Base-by-base conservation (phyloP, 192 early-diverging fungal genomes). In the Rhizoclosmatium sp. region DNA sequence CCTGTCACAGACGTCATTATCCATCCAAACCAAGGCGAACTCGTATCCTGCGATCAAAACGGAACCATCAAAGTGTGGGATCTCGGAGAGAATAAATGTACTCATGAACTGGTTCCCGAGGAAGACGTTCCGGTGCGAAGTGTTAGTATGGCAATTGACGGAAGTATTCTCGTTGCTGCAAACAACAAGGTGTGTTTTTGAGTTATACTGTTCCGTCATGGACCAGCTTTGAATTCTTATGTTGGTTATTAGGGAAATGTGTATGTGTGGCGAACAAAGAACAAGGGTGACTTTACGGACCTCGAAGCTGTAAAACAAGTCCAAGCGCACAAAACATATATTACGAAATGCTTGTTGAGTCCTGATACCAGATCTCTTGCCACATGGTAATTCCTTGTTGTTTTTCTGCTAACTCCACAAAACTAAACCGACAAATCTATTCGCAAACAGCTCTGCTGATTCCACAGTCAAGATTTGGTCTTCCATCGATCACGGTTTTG, bases 381-480 rank as follows among this genome's bases (percentile, higher is more conserved):
- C 2, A 75, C 48, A 46, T 76, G 65, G 40, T 64, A 31, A 62
- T 40, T 47, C 46, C 42, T 46, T 40, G 7, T 2, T 45, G 14
- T 45, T 69, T 40, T 16, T 2, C 5, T 31, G 2, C 2, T 16
- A 69, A 46, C 40, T 31, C 31, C 31, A 31, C 31, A 31, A 31
- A 31, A 31, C 31, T 31, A 16, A 59, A 59, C 16, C 58, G 16
- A 16, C 16, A n/a, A 16, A 47, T 47, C 68, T 65, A 10, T 23
- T 31, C 23, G 23, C 10, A 0, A 47, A 14, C 64, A 76, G 94
- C 76, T 95, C 94, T 1, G 94, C 95, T 10, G 95, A 97, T 75
- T 90, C 89, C 44, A 94, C 95, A 2, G 93, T 95, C 46, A 95
- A 95, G 84, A 89, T 95, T 68, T 97, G 95, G 91, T 81, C 84